These are phyloP conservation scores for Cordyceps cicadae DNA, from an alignment of 2,329 filamentous ascomycete genomes.

Conservation along the genomic window DNA sequence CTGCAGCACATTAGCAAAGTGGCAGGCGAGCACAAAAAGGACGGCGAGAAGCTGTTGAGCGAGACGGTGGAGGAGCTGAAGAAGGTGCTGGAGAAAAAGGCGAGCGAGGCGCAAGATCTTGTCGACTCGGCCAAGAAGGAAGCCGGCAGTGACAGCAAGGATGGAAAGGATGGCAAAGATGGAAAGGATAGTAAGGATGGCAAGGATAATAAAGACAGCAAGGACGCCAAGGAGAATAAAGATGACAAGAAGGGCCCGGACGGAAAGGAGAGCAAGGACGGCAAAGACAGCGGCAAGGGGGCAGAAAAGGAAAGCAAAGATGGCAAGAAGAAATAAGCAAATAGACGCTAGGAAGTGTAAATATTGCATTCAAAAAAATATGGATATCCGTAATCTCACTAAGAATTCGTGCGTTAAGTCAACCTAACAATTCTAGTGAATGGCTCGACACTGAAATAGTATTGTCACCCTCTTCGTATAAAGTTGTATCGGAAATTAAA, in stretches of 20 bases:
- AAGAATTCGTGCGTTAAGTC: background rate
- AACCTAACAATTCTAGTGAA: no score
- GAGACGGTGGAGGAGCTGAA: slow-evolving; percentile 60
- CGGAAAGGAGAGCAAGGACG: background rate
- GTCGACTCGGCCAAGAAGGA: slow-evolving; percentile 45
- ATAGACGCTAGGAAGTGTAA: background rate
- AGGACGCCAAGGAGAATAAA: slow-evolving; percentile 18
- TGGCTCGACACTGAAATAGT: no score
- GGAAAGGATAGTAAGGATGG: background rate
- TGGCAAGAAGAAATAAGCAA: background rate
- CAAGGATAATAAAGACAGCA: background rate
- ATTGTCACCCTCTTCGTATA: no score
- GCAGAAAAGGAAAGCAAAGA: slow-evolving; percentile 19
- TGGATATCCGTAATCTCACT: background rate
- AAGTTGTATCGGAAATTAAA: no score
- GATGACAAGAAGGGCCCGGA: background rate
- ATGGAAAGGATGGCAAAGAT: background rate
- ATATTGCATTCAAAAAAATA: background rate
- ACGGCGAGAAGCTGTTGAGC: slow-evolving; percentile 61
- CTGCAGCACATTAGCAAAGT: slow-evolving; percentile 56
- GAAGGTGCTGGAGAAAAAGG: slow-evolving; percentile 54
- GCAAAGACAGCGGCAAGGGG: background rate
- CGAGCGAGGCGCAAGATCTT: slow-evolving; percentile 49
- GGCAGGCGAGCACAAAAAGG: slow-evolving; percentile 58
- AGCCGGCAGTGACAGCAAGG: slow-evolving; percentile 19